Base-by-base conservation (phyloP, 805 yeast species). In the Saccharomycopsis malanga region DNA sequence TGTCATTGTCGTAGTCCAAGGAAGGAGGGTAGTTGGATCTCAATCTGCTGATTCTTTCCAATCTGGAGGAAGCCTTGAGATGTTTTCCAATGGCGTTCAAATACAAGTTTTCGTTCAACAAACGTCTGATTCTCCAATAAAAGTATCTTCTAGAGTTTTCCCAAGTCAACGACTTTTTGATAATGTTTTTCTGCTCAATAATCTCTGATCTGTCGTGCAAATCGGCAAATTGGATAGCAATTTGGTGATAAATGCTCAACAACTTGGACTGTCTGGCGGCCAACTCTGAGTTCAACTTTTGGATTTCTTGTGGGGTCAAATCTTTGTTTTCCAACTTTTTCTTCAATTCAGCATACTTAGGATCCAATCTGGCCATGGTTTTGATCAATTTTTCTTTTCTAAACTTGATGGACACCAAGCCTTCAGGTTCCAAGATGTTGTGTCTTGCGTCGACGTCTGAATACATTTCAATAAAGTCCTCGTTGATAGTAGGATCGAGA, bases 381-480 rank as follows among this genome's bases (percentile, higher is more conserved):
- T 79, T 77, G 53, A 88, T 68, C 56, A 94, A 72, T 69, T 88
- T 89, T 64, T 88, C 96, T 60, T 94, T 84, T 69, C 96, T 83
- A 76, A 84, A 93, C 70, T 93, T 93, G 70, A 93, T 87, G 65
- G 98, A 96, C 61, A 94, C 98, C 89, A 93, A 87, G 66, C 98
- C 98, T 63, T 91, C 96, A 44, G 98, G 98, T 70, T 93, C 98
- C 63, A 94, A 74, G 50, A 93, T 96, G 80, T 98, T 98, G 35
- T 88, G 98, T 65, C 99, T 79, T 9, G 98, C 76, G 46, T 93
- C 93, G 43, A 78, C 83, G 66, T 94, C 98, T 20, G 98, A 98
- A 60, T 91, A 93, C 97, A 93, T 91, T 71, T 93, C 99, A 96
- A 93, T 94, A 86, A 87, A 87, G 54, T 89, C 97, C 40, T 84